A percentile compares a stretch with the other conserved stretches of the same genome.
Conservation (phyloP, 169 alveolate species). For the Babesia bigemina region DNA sequence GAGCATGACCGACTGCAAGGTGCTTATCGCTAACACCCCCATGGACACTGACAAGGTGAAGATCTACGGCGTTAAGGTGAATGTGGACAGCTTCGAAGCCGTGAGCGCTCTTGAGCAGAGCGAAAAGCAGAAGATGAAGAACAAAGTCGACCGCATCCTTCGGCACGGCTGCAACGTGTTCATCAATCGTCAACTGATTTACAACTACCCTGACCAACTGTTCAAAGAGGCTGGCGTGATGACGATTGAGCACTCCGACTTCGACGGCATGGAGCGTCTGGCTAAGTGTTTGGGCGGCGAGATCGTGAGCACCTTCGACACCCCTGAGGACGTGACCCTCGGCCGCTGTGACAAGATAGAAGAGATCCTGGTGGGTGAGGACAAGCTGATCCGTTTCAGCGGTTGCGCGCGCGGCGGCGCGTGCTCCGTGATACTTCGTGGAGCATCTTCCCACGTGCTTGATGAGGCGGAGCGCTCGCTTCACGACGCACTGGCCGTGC, state of each 20-base stretch:
- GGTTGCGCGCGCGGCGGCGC: constrained; percentile 95
- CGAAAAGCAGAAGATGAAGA: constrained; percentile 96
- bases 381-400: constrained; percentile 94
- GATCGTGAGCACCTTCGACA: constrained; percentile 97
- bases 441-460: constrained; percentile 98
- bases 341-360: constrained; percentile 96
- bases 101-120: constrained; percentile 98
- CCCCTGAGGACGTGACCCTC: constrained; percentile 90
- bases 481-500: constrained; percentile 99
- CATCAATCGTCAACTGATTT: constrained; percentile 97
- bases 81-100: constrained; percentile 95
- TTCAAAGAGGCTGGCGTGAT: constrained; percentile 94
- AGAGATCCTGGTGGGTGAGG: constrained; percentile 98
- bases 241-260: constrained; percentile 99
- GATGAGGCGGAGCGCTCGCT: constrained; percentile 99
- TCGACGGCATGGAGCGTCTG: constrained; percentile 99
- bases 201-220: constrained; percentile 98
- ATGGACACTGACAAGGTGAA: constrained; percentile 99
- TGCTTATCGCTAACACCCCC: constrained; percentile 97
- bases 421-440: constrained; percentile 96
- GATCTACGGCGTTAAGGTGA: constrained; percentile 98
- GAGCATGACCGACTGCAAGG: constrained; percentile 85
- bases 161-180: constrained; percentile 97
- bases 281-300: constrained; percentile 98
- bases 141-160: constrained; percentile 94